Evolutionary conservation across 1,139 yeast genomes (phyloP).

Genomic region (Blastobotrys elegans): DNA sequence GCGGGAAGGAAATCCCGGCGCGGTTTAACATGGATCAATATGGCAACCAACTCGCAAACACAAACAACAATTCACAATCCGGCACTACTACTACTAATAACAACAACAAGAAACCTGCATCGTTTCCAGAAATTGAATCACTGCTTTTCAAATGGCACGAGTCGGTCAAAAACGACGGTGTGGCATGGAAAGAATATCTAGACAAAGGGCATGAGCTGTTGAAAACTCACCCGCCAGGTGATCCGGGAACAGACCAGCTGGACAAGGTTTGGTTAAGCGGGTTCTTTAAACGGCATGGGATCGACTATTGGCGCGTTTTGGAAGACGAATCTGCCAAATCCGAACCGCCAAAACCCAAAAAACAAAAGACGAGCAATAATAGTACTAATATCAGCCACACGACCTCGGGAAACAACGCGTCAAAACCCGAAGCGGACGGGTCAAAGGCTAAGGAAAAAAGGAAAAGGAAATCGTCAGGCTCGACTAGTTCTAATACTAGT

Average conservation of each 20-base stretch:
- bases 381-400: too few relatives aligned
- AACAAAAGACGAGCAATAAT: background rate
- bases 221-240: background rate
- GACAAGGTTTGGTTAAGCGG: constrained; percentile 1
- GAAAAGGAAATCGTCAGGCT: background rate
- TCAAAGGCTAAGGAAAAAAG: background rate
- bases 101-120: background rate
- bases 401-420: too few relatives aligned
- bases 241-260: background rate
- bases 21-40: background rate
- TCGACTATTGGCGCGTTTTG: background rate
- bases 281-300: constrained; percentile 3
- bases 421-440: too few relatives aligned
- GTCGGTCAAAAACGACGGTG: background rate
- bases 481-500: too few relatives aligned
- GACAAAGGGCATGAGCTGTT: constrained; percentile 1
- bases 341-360: background rate
- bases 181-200: background rate
- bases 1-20: constrained; percentile 7
- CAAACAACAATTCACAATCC: background rate
- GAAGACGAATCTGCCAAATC: background rate
- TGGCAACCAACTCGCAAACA: background rate
- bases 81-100: background rate
- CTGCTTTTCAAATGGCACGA: constrained; percentile 6
- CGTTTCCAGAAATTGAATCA: background rate